Evolutionary conservation across 1,284 basidiomycete genomes (phyloP).

Genomic region (Peniophora sp.): DNA sequence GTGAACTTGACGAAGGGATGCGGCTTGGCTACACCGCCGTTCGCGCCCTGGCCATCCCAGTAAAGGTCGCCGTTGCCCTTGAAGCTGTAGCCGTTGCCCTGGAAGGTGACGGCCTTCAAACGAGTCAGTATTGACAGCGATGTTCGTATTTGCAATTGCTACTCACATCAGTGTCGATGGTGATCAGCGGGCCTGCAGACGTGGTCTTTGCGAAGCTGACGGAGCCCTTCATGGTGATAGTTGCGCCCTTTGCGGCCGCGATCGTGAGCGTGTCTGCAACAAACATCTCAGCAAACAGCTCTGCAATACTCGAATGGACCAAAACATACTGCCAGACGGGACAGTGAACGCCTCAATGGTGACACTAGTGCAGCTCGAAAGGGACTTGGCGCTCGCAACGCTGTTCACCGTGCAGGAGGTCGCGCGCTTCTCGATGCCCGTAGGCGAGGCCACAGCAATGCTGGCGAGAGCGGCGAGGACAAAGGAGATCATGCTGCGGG

Average conservation of each 20-base stretch:
- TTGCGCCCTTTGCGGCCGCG: slow-evolving; percentile 16
- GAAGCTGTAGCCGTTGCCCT: slow-evolving; percentile 33
- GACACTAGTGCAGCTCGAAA: slow-evolving; percentile 31
- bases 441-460: too few relatives aligned
- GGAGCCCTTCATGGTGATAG: slow-evolving; percentile 23
- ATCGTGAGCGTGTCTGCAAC: slow-evolving; percentile 18
- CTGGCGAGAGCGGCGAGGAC: too few relatives aligned
- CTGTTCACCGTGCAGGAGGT: too few relatives aligned
- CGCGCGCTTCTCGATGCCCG: too few relatives aligned
- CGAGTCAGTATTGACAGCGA: too few relatives aligned
- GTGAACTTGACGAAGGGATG: slow-evolving; percentile 36
- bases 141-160: too few relatives aligned
- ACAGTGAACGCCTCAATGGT: slow-evolving; percentile 37
- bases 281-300: too few relatives aligned
- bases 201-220: slow-evolving; percentile 23
- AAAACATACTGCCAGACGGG: slow-evolving; percentile 17
- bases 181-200: slow-evolving; percentile 7
- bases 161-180: too few relatives aligned
- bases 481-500: too few relatives aligned
- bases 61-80: slow-evolving; percentile 24
- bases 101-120: slow-evolving; percentile 16
- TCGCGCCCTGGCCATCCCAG: slow-evolving; percentile 30
- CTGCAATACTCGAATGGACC: too few relatives aligned
- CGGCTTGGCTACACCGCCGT: slow-evolving; percentile 29
- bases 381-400: too few relatives aligned